Conservation (phyloP, 805 yeast species). For the Martiniozyma abietophila region DNA sequence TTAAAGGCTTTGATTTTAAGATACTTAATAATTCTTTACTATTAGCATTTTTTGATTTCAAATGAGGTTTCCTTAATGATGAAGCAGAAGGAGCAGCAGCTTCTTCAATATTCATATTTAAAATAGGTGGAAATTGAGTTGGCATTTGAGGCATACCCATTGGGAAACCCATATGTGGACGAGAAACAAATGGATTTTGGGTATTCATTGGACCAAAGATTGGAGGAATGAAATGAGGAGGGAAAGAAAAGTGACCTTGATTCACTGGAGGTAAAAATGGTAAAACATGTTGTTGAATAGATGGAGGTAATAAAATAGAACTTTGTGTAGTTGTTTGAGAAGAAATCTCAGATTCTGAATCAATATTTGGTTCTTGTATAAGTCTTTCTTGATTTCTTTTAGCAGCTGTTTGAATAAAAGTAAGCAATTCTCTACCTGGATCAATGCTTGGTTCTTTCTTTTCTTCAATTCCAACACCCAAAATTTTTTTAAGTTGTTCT, state of each 20-base stretch:
- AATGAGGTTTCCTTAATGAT: slow-evolving; percentile 25
- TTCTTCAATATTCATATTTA: slow-evolving; percentile 4
- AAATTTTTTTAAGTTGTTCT: slow-evolving; percentile 48
- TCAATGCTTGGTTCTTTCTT: slow-evolving; percentile 30
- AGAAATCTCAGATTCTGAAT: slow-evolving; percentile 5
- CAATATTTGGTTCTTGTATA: neutral
- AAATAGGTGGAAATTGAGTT: slow-evolving; percentile 9
- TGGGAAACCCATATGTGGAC: slow-evolving; percentile 1
- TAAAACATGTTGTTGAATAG: slow-evolving; percentile 9
- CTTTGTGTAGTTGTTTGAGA: slow-evolving; percentile 7
- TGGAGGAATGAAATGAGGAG: too few species aligned
- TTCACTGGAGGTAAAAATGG: slow-evolving; percentile 14
- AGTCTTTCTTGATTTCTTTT: slow-evolving; percentile 17
- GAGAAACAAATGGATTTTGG: slow-evolving; percentile 4
- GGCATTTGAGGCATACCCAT: slow-evolving; percentile 10
- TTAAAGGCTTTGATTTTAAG: slow-evolving; percentile 15
- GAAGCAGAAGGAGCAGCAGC: slow-evolving; percentile 25
- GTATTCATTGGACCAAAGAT: slow-evolving; percentile 10
- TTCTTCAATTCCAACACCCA: slow-evolving; percentile 38
- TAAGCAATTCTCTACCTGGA: slow-evolving; percentile 71
- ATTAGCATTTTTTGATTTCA: slow-evolving; percentile 25
- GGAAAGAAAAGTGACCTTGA: slow-evolving; percentile 9
- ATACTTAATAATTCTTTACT: slow-evolving; percentile 26
- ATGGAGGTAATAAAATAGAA: slow-evolving; percentile 3
- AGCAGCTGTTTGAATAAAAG: slow-evolving; percentile 46